These are phyloP conservation scores for Penicillium paradoxum DNA, from an alignment of 495 filamentous ascomycete species.

Conservation along the genomic window DNA sequence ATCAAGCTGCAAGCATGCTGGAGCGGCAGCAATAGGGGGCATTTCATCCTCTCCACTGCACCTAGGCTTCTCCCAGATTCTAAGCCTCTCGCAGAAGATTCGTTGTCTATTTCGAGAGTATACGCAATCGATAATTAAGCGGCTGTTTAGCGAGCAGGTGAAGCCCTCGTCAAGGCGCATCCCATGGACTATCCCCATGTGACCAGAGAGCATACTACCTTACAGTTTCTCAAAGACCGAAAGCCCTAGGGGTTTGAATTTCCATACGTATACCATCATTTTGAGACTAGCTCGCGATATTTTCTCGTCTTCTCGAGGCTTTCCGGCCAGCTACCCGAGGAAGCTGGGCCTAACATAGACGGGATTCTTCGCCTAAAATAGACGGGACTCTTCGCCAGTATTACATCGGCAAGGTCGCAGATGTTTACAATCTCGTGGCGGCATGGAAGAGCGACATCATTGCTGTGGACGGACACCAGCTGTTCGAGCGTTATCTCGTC, in stretches of 20 bases:
- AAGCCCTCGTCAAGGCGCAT: constrained; percentile 9
- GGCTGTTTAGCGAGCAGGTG: constrained; percentile 9
- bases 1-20: constrained; percentile 8
- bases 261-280: constrained; percentile 1
- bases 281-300: constrained; percentile 5
- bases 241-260: constrained; percentile 1
- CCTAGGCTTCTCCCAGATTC: constrained; percentile 9
- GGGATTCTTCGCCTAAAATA: background rate
- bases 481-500: constrained; percentile 5
- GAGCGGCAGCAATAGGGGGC: constrained; percentile 12
- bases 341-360: constrained; percentile 12
- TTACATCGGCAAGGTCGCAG: constrained; percentile 8
- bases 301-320: constrained; percentile 8
- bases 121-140: constrained; percentile 14
- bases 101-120: constrained; percentile 5
- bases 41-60: constrained; percentile 11
- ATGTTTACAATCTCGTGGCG: constrained; percentile 6
- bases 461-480: constrained; percentile 7
- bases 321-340: constrained; percentile 4
- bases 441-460: constrained; percentile 3
- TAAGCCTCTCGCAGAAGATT: constrained; percentile 8
- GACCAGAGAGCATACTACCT: constrained; percentile 6
- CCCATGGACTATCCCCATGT: constrained; percentile 4
- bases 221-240: constrained; percentile 10
- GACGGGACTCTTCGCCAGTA: constrained; percentile 3